phyloP scores from a whole-genome alignment of 352 stramenopile species.

The Pythium myriotylum region DNA sequence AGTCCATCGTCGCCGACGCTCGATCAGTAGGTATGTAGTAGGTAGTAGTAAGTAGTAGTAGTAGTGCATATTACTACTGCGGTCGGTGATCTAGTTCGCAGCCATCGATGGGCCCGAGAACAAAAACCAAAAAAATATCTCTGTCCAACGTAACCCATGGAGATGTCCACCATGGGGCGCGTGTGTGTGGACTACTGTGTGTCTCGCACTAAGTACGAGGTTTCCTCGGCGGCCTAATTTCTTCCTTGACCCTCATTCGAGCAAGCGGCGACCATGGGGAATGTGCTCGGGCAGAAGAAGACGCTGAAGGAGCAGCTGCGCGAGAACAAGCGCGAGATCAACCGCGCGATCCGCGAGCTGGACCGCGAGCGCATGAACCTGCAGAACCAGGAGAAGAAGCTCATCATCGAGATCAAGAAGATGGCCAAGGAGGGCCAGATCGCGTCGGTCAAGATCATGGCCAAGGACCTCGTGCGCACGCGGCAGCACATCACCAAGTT shows the following conservation, averaged over 20 bases:
- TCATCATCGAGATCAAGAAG: slow-evolving; percentile 98
- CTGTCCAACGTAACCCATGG: no score
- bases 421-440: slow-evolving; percentile 97
- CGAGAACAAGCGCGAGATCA: slow-evolving; percentile 99
- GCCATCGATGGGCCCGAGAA: no score
- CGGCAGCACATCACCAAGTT: slow-evolving; percentile 97
- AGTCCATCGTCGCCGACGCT: no score
- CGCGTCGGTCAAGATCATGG: slow-evolving; percentile 96
- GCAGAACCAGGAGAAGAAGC: slow-evolving; percentile 93
- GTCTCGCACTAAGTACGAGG: not conserved
- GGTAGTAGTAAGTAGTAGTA: no score
- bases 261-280: slow-evolving; percentile 52
- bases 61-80: no score
- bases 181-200: no score
- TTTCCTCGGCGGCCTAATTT: not conserved
- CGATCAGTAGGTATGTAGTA: no score
- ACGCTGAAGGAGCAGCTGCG: slow-evolving; percentile 91
- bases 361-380: slow-evolving; percentile 94
- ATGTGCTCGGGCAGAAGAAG: slow-evolving; percentile 77
- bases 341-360: slow-evolving; percentile 94
- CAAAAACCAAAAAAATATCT: no score
- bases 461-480: slow-evolving; percentile 95
- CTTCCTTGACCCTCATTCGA: not conserved
- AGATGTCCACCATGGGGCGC: no score
- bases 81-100: no score